Percentiles rank a stretch among this genome's conserved stretches.
Conservation (phyloP, 1,139 yeast genomes). For the Hemisphaericaspora lyxosophila region DNA sequence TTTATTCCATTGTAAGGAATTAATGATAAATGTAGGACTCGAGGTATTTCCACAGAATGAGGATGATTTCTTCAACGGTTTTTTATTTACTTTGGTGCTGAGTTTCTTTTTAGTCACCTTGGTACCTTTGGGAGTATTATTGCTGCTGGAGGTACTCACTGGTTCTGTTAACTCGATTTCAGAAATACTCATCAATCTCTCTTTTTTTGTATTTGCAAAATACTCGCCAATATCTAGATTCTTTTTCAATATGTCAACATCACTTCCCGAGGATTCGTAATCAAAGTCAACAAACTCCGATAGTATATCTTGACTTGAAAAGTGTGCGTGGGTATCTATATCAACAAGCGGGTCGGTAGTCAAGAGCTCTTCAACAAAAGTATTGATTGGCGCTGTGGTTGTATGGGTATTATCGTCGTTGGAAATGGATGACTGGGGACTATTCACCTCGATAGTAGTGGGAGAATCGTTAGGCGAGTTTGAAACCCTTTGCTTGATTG, state of each 20-base stretch:
- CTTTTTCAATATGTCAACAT: constrained; percentile 4
- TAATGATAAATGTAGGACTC: constrained; percentile 11
- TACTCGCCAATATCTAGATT: constrained; percentile 1
- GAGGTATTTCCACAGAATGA: constrained; percentile 12
- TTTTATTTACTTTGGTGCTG: constrained; percentile 9
- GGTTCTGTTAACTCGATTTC: background rate
- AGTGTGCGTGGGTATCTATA: constrained; percentile 1
- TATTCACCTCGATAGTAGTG: constrained; percentile 17
- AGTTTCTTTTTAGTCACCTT: constrained; percentile 6
- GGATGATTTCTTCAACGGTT: constrained; percentile 13
- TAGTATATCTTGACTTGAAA: constrained; percentile 3
- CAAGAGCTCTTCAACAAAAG: constrained; percentile 18
- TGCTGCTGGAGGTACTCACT: constrained; percentile 1
- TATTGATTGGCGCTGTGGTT: constrained; percentile 7
- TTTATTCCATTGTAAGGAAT: constrained; percentile 13
- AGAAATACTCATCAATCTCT: background rate
- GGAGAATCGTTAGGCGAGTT: constrained; percentile 11
- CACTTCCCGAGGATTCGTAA: constrained; percentile 7
- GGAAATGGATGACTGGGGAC: constrained; percentile 17
- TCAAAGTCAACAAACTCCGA: constrained; percentile 12
- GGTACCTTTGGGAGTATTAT: constrained; percentile 1
- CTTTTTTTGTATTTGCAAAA: background rate
- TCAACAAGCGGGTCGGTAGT: constrained; percentile 16
- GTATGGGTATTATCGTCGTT: constrained; percentile 8
- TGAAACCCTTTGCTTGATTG: background rate